phyloP scores from a whole-genome alignment of 306 rosid genomes.

The Pyrus pyrifolia region DNA sequence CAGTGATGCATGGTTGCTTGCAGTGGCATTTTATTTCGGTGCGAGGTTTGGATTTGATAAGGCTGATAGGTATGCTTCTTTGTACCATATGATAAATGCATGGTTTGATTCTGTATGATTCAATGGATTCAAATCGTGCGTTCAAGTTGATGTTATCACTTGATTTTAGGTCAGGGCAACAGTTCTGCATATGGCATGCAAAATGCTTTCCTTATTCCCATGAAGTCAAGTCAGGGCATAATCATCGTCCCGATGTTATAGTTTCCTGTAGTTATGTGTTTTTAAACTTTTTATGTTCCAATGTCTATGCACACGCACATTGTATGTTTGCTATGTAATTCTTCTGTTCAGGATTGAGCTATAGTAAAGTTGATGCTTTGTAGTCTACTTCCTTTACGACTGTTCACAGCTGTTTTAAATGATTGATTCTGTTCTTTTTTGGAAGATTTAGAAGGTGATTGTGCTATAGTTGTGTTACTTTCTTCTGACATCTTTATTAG shows the following conservation, averaged over 20 bases:
- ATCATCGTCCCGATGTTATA: not conserved
- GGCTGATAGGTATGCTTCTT: constrained; percentile 49
- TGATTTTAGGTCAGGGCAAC: not conserved
- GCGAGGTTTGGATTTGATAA: constrained; percentile 60
- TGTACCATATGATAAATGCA: not conserved
- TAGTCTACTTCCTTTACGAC: not conserved
- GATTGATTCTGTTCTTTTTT: not conserved
- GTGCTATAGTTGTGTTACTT: not conserved
- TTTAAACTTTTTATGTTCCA: not conserved
- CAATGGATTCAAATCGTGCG: not conserved
- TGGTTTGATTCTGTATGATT: not conserved
- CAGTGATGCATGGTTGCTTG: constrained; percentile 72
- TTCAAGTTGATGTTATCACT: not conserved
- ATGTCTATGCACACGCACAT: not conserved
- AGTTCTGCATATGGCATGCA: not conserved
- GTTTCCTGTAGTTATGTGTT: not conserved
- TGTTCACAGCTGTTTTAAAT: not conserved
- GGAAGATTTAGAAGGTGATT: not conserved
- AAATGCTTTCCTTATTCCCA: not conserved
- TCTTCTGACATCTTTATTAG: not conserved
- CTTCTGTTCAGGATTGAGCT: not conserved
- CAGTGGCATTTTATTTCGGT: constrained; percentile 59
- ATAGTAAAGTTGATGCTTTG: not conserved
- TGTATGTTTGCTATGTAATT: not conserved
- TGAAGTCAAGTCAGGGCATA: not conserved